Conservation (phyloP, 106 monocot species). For the Dioscorea zingiberensis region DNA sequence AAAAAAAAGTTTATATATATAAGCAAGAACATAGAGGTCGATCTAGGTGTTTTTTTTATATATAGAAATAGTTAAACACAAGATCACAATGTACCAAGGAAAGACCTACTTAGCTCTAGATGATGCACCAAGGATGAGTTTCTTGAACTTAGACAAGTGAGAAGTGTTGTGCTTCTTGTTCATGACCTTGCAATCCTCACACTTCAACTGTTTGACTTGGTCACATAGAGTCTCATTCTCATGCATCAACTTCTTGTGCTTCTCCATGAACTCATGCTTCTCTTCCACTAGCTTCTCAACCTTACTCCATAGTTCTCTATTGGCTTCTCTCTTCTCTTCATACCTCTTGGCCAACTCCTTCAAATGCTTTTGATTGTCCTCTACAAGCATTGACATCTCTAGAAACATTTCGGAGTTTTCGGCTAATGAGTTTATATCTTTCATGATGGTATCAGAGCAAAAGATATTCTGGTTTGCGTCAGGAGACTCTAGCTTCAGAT, state of each 20-base stretch:
- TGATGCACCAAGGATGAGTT: background rate
- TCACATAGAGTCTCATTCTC: too few relatives aligned
- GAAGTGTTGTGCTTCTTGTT: background rate
- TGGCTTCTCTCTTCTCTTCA: slow-evolving; percentile 6
- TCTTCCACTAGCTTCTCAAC: background rate
- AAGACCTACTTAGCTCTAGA: too few relatives aligned
- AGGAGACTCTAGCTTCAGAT: background rate
- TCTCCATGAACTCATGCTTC: background rate
- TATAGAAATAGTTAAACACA: too few relatives aligned
- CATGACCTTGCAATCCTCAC: too few relatives aligned
- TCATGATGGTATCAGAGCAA: background rate
- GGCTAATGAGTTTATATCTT: background rate
- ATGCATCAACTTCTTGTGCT: background rate
- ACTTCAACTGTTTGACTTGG: too few relatives aligned
- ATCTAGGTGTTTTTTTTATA: too few relatives aligned
- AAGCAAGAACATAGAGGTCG: too few relatives aligned
- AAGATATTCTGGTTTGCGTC: background rate
- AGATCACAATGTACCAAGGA: too few relatives aligned
- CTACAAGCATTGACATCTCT: background rate
- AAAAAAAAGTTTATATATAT: too few relatives aligned
- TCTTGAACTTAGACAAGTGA: background rate
- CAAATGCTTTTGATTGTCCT: background rate
- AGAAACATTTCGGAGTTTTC: too few relatives aligned
- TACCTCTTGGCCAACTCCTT: background rate
- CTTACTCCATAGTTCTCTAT: background rate